phyloP scores from a whole-genome alignment of 352 stramenopile genomes.

The Thalassiosira mediterranea region DNA sequence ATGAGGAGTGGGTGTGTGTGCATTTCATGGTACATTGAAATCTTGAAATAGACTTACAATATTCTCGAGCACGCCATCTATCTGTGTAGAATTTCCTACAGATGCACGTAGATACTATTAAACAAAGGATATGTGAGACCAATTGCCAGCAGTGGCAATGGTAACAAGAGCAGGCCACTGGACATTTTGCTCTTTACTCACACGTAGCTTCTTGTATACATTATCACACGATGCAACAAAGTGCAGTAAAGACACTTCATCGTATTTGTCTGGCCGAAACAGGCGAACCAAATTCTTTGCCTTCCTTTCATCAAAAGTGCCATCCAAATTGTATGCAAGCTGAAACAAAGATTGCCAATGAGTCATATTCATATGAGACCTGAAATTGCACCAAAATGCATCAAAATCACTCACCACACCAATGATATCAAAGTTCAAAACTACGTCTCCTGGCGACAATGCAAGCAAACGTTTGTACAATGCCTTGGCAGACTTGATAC shows the following conservation, averaged over 20 bases:
- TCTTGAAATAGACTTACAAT: too few species aligned
- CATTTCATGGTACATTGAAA: too few species aligned
- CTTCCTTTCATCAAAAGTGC: constrained; percentile 47
- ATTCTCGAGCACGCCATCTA: constrained; percentile 76
- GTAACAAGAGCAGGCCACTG: too few species aligned
- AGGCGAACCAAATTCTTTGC: constrained; percentile 46
- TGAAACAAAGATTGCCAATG: too few species aligned
- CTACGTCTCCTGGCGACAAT: constrained; percentile 23
- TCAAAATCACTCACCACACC: too few species aligned
- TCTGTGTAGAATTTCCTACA: constrained; percentile 58
- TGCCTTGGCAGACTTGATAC: constrained; percentile 53
- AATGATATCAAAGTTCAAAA: constrained; percentile 58
- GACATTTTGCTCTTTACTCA: too few species aligned
- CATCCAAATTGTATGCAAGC: constrained; percentile 58
- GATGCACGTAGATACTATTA: constrained; percentile 51
- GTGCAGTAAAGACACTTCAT: constrained; percentile 51
- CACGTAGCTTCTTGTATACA: constrained; percentile 60
- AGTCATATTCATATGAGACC: too few species aligned
- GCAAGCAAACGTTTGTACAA: constrained; percentile 49
- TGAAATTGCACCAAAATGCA: too few species aligned
- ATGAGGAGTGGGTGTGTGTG: too few species aligned
- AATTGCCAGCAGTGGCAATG: too few species aligned
- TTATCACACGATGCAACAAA: constrained; percentile 65
- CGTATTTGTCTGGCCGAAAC: constrained; percentile 52
- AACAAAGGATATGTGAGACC: too few species aligned